Evolutionary conservation across 305 asterid species (phyloP).

Genomic region (Fraxinus platypoda): DNA sequence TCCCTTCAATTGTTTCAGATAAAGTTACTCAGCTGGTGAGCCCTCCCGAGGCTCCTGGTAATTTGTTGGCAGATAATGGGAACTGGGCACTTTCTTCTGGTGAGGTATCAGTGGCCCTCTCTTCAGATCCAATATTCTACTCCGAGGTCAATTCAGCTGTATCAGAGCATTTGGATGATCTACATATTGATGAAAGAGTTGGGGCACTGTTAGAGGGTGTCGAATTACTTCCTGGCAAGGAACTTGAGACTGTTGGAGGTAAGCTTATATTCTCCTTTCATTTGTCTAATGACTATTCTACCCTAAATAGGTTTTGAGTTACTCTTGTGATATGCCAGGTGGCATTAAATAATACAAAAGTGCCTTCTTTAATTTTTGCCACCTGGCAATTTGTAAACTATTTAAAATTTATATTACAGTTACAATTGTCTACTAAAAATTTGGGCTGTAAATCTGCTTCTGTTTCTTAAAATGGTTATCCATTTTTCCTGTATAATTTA

Average conservation of each 20-base stretch:
- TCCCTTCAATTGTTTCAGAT: constrained; percentile 74
- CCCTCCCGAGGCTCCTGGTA: constrained; percentile 99
- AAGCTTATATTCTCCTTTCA: constrained; percentile 24
- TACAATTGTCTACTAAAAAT: constrained; percentile 18
- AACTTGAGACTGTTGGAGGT: constrained; percentile 83
- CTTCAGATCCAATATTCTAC: constrained; percentile 31
- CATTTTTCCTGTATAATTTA: constrained; percentile 9
- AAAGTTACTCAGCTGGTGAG: constrained; percentile 77
- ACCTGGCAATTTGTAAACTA: background rate
- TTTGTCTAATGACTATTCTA: background rate
- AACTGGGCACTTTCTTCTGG: constrained; percentile 35
- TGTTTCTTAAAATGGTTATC: background rate
- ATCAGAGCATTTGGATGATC: constrained; percentile 44
- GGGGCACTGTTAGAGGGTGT: constrained; percentile 67
- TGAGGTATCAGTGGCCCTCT: constrained; percentile 36
- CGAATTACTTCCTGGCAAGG: constrained; percentile 69
- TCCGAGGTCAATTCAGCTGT: constrained; percentile 34
- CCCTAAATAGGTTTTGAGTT: constrained; percentile 6
- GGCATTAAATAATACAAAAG: constrained; percentile 11
- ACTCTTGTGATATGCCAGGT: constrained; percentile 17
- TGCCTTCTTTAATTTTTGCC: constrained; percentile 16
- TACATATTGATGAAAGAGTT: constrained; percentile 73
- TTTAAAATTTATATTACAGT: background rate
- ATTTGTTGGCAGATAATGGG: constrained; percentile 67
- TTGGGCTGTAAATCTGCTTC: background rate